Base-by-base conservation (phyloP, 441 rosid species). In the Macaranga tanarius region DNA sequence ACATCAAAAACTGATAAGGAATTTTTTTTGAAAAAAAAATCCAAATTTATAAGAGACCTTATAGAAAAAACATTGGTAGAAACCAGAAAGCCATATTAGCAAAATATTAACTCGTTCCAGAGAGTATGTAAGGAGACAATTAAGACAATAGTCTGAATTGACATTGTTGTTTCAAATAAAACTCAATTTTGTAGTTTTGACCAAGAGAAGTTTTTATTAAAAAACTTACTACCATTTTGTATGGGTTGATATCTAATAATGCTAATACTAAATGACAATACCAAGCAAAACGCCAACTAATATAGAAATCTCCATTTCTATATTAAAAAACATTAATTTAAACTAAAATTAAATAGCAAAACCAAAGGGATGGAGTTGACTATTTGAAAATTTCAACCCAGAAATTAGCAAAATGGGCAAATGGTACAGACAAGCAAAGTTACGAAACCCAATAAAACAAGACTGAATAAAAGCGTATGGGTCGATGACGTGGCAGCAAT, bases 341-440 rank as follows among this genome's bases (percentile, higher is more conserved):
- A 15, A 55, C 25, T 17, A 2, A 34, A 34, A 56, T 28, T 25
- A 1, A 25, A 31, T 15, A 64, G 25, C 11, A 54, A 7, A 48
- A 20, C 40, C 40, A 60, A 47, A 67, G 5, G 47, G 66, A 26
- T 5, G 47, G 47, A 54, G 79, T 62, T 67, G 76, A 67, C 76
- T 8, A 52, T 42, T 16, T 45, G 44, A 44, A 22, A 31, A 17
- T 69, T 50, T 70, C 48, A 70, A 65, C 75, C 15, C 69, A 40
- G 26, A 45, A 4, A 68, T 57, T 25, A 23, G 70, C 20, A 31
- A 52, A 15, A 12, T 28, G 63, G 69, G 57, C 22, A 52, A 9
- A 47, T 25, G 17, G 7, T 59, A 1, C 44, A 58, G 71, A 64
- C 60, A 70, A 65, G 63, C 58, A 25, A 34, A 59, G 76, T 69